Base-by-base conservation (phyloP, 768 basidiomycete genomes). In the Mycena albidolilacea region DNA sequence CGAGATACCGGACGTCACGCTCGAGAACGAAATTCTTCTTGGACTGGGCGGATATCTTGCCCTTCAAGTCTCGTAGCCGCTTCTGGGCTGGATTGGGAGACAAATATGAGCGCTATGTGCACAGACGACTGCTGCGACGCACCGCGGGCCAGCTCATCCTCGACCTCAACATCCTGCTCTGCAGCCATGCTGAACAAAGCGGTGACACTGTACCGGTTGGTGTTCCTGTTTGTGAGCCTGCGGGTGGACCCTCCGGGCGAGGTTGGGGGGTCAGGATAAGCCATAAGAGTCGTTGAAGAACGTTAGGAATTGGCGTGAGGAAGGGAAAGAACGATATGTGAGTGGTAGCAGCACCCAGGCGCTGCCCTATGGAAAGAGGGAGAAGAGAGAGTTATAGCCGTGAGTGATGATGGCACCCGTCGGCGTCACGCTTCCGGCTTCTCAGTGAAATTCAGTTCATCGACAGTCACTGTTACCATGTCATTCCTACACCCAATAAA, bases 11-110 rank as follows among this genome's bases (percentile, higher is more conserved):
- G 43, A 99, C 98, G 82, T 99, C 98, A 57, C 98, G 93, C 82
- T 99, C 98, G 12, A 99, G 90, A 50, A 99, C 98, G 78, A 99
- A 99, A 85, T 99, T 99, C 91, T 98, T 99, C 89, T 99, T 99
- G 67, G 96, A 97, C 84, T 99, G 98, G 0, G 96, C 94, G 15
- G 98, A 99, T 72, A 99, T 99, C 80, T 97, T 95, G 37, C 93
- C 90, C 85, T 99, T 99, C 75, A 99, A 89, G 78, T 99, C 98
- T 39, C 98, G 89, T 39, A 99, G 86, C 59, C 97, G 96, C 83
- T 97, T 98, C 87, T 99, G 98, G 61, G 98, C 98, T 96, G 80
- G 55, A 62, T 64, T 68, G 73, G 66, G 66, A 76, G 52, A 38
- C 63, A 44, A 70, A 19, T 64, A 50, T 63, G 48, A 70, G 66